A percentile compares a stretch with the other conserved stretches of the same genome.
Conservation (phyloP, 2,329 filamentous ascomycete genomes). For the Neonectria coccinea region DNA sequence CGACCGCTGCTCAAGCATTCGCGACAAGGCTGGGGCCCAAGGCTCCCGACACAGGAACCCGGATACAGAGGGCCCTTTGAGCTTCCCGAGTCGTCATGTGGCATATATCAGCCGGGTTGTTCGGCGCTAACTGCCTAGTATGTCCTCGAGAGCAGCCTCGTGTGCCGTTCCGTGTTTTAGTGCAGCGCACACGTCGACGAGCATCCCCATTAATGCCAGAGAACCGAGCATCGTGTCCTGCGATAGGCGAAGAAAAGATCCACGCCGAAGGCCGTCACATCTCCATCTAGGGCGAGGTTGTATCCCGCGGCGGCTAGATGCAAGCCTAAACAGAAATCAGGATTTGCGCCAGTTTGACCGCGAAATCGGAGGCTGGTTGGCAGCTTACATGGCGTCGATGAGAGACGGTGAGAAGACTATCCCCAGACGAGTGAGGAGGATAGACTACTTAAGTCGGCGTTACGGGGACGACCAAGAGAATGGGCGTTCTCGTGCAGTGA, state of each 20-base stretch:
- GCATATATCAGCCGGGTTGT: neutral
- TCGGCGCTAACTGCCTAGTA: slow-evolving; percentile 6
- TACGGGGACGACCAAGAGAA: neutral
- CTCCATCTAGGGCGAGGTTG: neutral
- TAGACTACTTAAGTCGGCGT: neutral
- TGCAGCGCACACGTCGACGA: neutral
- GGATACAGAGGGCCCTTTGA: neutral
- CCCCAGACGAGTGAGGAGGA: neutral
- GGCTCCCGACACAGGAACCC: neutral
- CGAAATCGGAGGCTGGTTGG: neutral
- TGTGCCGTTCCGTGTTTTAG: neutral
- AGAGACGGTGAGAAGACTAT: neutral
- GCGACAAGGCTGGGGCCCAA: neutral
- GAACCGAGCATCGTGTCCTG: neutral
- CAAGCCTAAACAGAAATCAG: neutral
- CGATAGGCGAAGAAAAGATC: neutral
- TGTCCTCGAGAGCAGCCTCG: neutral
- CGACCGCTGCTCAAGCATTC: neutral
- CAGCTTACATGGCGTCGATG: neutral
- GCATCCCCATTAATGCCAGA: neutral
- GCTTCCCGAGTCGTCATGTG: neutral
- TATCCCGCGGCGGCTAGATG: neutral
- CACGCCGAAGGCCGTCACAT: neutral
- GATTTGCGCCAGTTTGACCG: neutral
- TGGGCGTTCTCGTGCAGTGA: neutral